Percentiles rank a stretch among this genome's conserved stretches.
Conservation (phyloP, 2,329 filamentous ascomycete genomes). For the Orbilia javanica region DNA sequence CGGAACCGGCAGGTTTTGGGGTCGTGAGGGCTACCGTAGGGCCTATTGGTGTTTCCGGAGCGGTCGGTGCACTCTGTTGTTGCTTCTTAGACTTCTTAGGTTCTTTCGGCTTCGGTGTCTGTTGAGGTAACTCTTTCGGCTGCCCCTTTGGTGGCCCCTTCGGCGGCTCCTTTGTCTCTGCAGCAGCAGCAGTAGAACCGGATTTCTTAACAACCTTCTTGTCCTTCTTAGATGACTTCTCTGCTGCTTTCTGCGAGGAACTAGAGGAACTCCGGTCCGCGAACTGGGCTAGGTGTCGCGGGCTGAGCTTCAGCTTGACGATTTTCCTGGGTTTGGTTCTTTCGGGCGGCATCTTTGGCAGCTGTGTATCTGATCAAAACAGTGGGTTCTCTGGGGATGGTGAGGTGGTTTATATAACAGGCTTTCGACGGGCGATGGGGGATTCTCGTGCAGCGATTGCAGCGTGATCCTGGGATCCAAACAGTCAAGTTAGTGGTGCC, state of each 20-base stretch:
- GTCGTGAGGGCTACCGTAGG: not conserved
- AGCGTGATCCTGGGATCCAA: not conserved
- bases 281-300: constrained; percentile 3
- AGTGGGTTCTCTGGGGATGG: not conserved
- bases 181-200: not conserved
- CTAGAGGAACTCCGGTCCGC: not conserved
- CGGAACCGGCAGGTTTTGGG: constrained; percentile 38
- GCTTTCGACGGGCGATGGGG: not conserved
- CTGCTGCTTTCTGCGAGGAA: constrained; percentile 4
- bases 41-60: constrained; percentile 12
- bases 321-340: constrained; percentile 13
- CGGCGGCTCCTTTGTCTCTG: not conserved
- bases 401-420: not conserved
- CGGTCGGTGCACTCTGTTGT: not conserved
- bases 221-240: constrained; percentile 40
- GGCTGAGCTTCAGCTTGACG: constrained; percentile 18
- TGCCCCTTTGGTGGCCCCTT: no score
- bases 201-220: constrained; percentile 27
- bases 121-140: not conserved
- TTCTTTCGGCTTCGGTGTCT: constrained; percentile 1
- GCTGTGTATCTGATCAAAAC: not conserved
- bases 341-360: constrained; percentile 28
- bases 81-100: constrained; percentile 45
- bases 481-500: not conserved
- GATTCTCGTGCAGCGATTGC: not conserved